Evolutionary conservation across 352 stramenopile species (phyloP), one percentile per base, ranked within the genome.

Genomic region (Pythium insidiosum): DNA sequence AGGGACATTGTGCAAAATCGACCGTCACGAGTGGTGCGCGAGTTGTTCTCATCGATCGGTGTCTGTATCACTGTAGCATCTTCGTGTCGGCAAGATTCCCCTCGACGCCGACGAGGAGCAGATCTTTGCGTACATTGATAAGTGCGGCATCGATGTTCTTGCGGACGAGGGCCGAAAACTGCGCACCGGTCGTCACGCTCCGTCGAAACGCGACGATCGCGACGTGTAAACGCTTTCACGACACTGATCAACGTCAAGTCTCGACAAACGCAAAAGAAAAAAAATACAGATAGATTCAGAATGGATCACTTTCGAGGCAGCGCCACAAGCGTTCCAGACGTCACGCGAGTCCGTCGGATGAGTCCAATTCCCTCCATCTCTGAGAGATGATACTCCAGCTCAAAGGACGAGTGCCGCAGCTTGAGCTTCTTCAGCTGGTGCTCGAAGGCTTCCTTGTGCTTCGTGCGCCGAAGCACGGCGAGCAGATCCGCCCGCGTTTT

Each of bases 321-420:
- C 7, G 66, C 16, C 5, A 86, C 68, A 4, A 86, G 49, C 3
- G 63, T 55, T n/a, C 71, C 71, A 2, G 70, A 82, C 5, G 73
- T 80, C 6, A 82, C 68, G 16, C 72, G 75, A 0, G 56, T 77
- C 38, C 70, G 61, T 3, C 56, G 61, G 25, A 86, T 53, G 25
- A 86, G 48, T 2, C 65, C 55, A 35, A 53, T 59, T 13, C 73
- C 73, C 45, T 86, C 73, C 66, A 87, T 80, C 42, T 84, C 73
- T 0, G 66, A 44, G 4, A 84, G 47, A 52, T 86, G 70, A 43
- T 73, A 86, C 24, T 80, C 66, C 20, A 78, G 36, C 12, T 61
- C 45, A 40, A 86, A 74, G 15, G n/a, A 30, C 13, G 73, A 79
- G 54, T 78, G 56, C 36, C 63, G 68, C n/a, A 76, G 53, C 38